These are phyloP conservation scores for Haplosporangium sp. DNA, from an alignment of 371 early-diverging fungal species.

Conservation along the genomic window DNA sequence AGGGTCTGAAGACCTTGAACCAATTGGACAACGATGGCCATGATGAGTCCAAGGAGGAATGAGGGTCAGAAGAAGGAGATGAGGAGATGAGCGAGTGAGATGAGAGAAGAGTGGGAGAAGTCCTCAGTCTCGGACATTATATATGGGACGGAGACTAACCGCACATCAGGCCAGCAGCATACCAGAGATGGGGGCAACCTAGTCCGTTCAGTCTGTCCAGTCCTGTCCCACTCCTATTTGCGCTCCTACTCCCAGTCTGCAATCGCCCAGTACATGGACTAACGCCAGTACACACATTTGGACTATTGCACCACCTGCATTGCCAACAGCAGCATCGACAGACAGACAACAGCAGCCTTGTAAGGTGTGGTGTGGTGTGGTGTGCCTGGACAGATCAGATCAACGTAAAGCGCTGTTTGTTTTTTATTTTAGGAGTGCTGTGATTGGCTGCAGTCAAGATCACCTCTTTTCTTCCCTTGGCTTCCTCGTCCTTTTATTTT, in stretches of 20 bases:
- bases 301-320: neutral
- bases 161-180: no score
- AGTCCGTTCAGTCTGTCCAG: no score
- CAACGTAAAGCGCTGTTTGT: neutral
- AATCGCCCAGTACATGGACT: conserved; percentile 3
- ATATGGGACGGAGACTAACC: neutral
- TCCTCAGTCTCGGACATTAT: conserved; percentile 6
- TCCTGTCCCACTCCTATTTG: no score
- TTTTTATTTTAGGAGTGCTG: neutral
- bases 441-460: conserved; percentile 52
- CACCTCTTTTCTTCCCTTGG: conserved; percentile 36
- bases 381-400: conserved; percentile 2
- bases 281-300: neutral
- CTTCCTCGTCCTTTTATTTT: neutral
- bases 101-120: conserved; percentile 8
- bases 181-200: no score
- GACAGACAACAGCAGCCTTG: neutral
- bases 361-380: neutral
- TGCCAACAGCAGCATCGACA: neutral
- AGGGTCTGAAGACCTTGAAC: conserved; percentile 52
- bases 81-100: neutral
- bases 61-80: conserved; percentile 11
- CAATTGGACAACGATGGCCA: conserved; percentile 56
- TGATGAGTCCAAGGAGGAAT: conserved; percentile 17
- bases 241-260: no score